phyloP scores from a whole-genome alignment of 148 eudicot species.

The Rhododendron ferrugineum region DNA sequence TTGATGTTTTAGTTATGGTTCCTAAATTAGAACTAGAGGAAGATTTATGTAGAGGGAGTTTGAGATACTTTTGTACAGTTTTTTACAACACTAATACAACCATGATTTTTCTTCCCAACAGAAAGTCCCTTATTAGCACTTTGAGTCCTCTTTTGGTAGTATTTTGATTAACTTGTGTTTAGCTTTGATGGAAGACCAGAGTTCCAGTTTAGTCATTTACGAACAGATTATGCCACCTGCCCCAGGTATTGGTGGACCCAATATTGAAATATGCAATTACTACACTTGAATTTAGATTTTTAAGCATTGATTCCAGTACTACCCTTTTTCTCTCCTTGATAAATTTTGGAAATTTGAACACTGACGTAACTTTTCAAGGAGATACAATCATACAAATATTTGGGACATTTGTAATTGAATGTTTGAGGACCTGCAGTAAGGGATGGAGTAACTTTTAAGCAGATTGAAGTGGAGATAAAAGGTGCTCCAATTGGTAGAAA shows the following conservation, averaged over 20 bases:
- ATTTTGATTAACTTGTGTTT: neutral
- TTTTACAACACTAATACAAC: constrained; percentile 1
- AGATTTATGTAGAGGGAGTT: neutral
- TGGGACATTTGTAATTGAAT: neutral
- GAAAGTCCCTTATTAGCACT: neutral
- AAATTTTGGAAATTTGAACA: neutral
- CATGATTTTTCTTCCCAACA: neutral
- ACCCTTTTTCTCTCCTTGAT: neutral
- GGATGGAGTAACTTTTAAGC: neutral
- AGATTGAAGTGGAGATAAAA: neutral
- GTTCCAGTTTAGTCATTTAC: neutral
- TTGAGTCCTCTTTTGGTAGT: neutral
- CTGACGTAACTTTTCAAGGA: neutral
- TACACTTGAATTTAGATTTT: neutral
- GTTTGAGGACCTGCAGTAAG: neutral
- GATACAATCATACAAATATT: neutral
- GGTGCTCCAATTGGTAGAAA: neutral
- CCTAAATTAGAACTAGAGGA: neutral
- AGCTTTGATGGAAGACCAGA: neutral
- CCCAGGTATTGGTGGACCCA: neutral
- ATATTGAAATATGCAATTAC: neutral
- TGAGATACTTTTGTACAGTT: constrained; percentile 7
- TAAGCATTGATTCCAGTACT: neutral
- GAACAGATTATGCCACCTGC: neutral
- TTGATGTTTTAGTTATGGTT: neutral